A percentile compares a stretch with the other conserved stretches of the same genome.
These are phyloP conservation scores for Solanum piurae DNA, from an alignment of 257 asterid species.

Conservation along the genomic window DNA sequence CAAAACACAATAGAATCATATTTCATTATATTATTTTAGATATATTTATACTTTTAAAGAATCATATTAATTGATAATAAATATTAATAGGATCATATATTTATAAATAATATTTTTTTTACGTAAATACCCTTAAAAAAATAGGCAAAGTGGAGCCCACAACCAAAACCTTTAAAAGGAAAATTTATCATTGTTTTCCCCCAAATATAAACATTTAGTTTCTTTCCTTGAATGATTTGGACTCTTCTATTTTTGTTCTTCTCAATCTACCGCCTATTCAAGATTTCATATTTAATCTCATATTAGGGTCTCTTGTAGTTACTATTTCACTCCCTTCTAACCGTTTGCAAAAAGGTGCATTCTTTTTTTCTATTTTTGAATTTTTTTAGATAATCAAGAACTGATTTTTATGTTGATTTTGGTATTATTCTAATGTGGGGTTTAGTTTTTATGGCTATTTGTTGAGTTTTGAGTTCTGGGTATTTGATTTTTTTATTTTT, in stretches of 20 bases:
- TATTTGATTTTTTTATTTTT: not conserved
- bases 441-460: not conserved
- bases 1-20: too few species aligned
- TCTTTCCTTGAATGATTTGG: not conserved
- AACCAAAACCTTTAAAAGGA: constrained; percentile 3
- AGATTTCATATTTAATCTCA: not conserved
- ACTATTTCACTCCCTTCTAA: not conserved
- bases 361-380: not conserved
- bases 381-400: not conserved
- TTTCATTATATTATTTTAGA: too few species aligned
- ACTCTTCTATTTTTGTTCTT: not conserved
- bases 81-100: too few species aligned
- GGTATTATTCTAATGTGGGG: not conserved
- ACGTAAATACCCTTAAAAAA: not conserved
- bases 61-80: too few species aligned
- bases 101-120: not conserved
- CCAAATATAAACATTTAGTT: not conserved
- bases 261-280: not conserved
- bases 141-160: not conserved
- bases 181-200: not conserved
- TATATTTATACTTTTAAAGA: too few species aligned
- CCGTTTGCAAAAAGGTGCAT: not conserved
- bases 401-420: not conserved
- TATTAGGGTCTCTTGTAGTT: not conserved
- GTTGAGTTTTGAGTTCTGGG: not conserved